Conservation (phyloP, 768 basidiomycete species). For the Boletellus sp. region DNA sequence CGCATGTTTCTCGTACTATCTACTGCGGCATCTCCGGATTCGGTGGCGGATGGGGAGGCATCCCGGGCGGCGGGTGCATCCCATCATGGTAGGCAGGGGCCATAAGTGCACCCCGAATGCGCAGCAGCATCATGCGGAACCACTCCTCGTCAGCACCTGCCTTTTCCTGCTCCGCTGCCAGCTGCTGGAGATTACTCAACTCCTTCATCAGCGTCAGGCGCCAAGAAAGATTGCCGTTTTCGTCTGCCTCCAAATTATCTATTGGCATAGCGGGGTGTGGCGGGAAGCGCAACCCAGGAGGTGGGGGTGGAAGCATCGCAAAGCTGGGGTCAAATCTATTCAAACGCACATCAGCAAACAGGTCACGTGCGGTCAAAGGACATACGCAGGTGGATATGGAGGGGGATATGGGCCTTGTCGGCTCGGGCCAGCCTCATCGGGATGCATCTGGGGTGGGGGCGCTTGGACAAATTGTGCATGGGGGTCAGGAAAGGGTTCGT, state of each 20-base stretch:
- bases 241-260: slow-evolving; percentile 72
- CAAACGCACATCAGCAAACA: slow-evolving; percentile 8
- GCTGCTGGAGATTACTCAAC: slow-evolving; percentile 65
- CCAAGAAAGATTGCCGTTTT: slow-evolving; percentile 80
- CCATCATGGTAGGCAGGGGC: slow-evolving; percentile 38
- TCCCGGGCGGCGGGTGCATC: slow-evolving; percentile 36
- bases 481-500: slow-evolving; percentile 55
- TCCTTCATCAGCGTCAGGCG: slow-evolving; percentile 78
- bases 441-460: slow-evolving; percentile 48
- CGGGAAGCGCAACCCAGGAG: slow-evolving; percentile 58
- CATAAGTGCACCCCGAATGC: slow-evolving; percentile 73
- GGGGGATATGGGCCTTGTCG: slow-evolving; percentile 58
- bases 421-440: slow-evolving; percentile 60
- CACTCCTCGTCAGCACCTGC: slow-evolving; percentile 77
- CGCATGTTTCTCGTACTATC: not conserved
- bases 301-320: slow-evolving; percentile 53
- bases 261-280: slow-evolving; percentile 55
- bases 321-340: slow-evolving; percentile 72
- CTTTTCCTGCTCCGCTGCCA: slow-evolving; percentile 82
- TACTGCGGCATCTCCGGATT: slow-evolving; percentile 33
- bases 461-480: slow-evolving; percentile 51
- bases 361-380: not conserved
- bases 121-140: slow-evolving; percentile 82
- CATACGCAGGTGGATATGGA: slow-evolving; percentile 54
- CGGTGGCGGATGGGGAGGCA: slow-evolving; percentile 35